Evolutionary conservation across 1,139 yeast species (phyloP).

Genomic region (Scheffersomyces cryptocercus): DNA sequence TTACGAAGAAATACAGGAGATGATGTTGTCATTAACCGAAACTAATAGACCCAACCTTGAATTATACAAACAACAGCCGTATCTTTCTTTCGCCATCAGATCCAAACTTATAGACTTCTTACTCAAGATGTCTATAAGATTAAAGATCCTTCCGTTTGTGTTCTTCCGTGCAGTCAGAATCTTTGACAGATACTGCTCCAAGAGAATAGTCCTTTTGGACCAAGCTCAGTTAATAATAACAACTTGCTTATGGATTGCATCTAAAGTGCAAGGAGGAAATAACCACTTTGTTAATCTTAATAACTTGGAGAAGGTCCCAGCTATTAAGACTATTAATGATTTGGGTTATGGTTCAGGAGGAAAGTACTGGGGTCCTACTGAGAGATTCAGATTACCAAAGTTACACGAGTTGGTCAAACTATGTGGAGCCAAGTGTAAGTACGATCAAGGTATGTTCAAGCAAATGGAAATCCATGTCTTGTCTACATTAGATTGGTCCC

Average conservation of each 20-base stretch:
- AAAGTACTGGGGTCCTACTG: conserved; percentile 63
- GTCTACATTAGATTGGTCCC: conserved; percentile 61
- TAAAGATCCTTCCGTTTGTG: conserved; percentile 61
- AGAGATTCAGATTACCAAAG: conserved; percentile 65
- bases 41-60: conserved; percentile 50
- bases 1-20: conserved; percentile 48
- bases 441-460: conserved; percentile 63
- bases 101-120: conserved; percentile 56
- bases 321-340: conserved; percentile 39
- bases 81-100: conserved; percentile 52
- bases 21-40: conserved; percentile 34
- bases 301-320: conserved; percentile 30
- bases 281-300: conserved; percentile 60
- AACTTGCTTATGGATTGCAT: conserved; percentile 67
- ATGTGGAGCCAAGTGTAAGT: conserved; percentile 58
- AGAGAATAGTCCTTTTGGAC: conserved; percentile 59
- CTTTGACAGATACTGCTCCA: conserved; percentile 67
- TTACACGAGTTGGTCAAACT: conserved; percentile 60
- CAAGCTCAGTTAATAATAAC: conserved; percentile 65
- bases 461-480: conserved; percentile 56
- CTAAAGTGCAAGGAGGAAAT: conserved; percentile 68
- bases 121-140: conserved; percentile 56
- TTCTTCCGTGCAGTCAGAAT: conserved; percentile 58
- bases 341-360: conserved; percentile 56
- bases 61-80: conserved; percentile 65